Percentiles rank a stretch among this genome's conserved stretches.
Conservation (phyloP, 1,284 basidiomycete species). For the Boletellus sp. region DNA sequence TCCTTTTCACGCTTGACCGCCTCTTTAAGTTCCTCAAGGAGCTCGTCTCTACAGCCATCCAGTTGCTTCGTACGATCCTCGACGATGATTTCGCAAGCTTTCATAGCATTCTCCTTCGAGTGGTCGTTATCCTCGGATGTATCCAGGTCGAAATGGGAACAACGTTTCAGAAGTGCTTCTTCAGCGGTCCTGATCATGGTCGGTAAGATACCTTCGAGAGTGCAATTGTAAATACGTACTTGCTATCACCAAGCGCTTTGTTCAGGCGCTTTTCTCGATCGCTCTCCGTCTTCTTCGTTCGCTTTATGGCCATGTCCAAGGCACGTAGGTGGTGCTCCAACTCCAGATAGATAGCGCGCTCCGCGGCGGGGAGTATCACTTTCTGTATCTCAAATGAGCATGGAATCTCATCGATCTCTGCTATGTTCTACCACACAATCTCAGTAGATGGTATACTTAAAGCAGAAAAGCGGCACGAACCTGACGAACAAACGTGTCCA, state of each 20-base stretch:
- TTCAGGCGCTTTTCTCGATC: constrained; percentile 88
- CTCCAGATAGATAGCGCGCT: constrained; percentile 92
- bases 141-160: constrained; percentile 90
- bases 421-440: constrained; percentile 68
- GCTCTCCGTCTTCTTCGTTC: constrained; percentile 82
- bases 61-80: constrained; percentile 77
- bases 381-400: constrained; percentile 67
- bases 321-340: constrained; percentile 92
- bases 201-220: constrained; percentile 1
- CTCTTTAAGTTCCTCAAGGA: constrained; percentile 62
- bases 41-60: constrained; percentile 73
- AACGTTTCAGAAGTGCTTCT: constrained; percentile 88
- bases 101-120: constrained; percentile 69
- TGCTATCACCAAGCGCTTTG: constrained; percentile 85
- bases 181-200: constrained; percentile 65
- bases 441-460: constrained; percentile 8
- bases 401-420: constrained; percentile 94
- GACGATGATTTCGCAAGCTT: constrained; percentile 90
- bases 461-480: constrained; percentile 38
- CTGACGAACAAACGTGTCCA: constrained; percentile 83
- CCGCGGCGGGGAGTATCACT: constrained; percentile 84
- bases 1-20: constrained; percentile 66
- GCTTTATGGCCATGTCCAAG: constrained; percentile 83
- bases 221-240: constrained; percentile 43
- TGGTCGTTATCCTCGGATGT: constrained; percentile 38